Base-by-base conservation (phyloP, 805 yeast genomes). In the Tetrapisispora phaffii region DNA sequence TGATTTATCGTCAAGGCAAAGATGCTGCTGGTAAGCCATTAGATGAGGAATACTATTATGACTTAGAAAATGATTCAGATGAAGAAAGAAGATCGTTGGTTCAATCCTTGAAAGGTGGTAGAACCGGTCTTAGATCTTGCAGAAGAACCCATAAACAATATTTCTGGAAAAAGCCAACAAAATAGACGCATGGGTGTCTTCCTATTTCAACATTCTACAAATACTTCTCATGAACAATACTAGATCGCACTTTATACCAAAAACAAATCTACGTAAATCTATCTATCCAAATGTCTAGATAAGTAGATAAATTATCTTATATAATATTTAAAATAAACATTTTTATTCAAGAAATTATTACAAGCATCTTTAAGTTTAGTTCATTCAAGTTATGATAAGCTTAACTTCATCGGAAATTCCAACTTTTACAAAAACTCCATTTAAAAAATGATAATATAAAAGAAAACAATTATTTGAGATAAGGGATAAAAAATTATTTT, bases 11-110 rank as follows among this genome's bases (percentile, higher is more conserved):
- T 63, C 73, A 75, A 47, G 97, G 97, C 41, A 89, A 88, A 62
- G 98, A 93, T 65, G 97, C 97, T 2, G 94, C 96, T 2, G 98
- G 97, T 10, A 87, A 88, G 62, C 85, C 85, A 3, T 71, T 93
- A 50, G 97, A 90, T 53, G 95, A 87, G 61, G 97, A 93, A 61
- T 93, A 86, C 59, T 93, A 88, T 63, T 93, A 93, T 59, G 79
- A 81, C 46, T 80, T 88, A 3, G 97, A 88, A 53, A 74, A 79
- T 39, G 98, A 93, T 63, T 60, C 66, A 32, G 95, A 90, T 58
- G 56, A 59, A 23, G 79, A 79, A 40, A 79, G 98, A 59, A 79
- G 77, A 34, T 64, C 65, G 40, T 66, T 88, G 51, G 95, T 89
- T 6, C 75, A 77, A 42, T 80, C 84, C 38, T 68, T 87, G 44